Conservation (phyloP, 192 early-diverging fungal genomes). For the Physocladia obscura region DNA sequence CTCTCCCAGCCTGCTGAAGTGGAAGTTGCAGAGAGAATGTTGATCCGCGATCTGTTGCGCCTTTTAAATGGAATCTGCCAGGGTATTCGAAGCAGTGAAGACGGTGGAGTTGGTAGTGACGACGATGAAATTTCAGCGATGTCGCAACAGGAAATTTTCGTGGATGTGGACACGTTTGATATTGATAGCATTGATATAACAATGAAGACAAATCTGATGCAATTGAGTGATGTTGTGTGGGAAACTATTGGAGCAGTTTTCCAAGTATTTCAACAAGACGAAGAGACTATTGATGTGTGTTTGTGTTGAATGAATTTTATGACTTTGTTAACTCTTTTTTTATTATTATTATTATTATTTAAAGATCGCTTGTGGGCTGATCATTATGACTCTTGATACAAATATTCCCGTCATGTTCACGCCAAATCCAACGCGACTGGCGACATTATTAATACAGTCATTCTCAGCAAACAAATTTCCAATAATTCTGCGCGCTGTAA, state of each 20-base stretch:
- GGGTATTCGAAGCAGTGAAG: constrained; percentile 14
- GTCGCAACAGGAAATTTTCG: background rate
- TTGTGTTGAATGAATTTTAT: background rate
- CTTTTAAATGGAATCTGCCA: constrained; percentile 19
- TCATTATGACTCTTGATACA: constrained; percentile 1
- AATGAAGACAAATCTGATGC: background rate
- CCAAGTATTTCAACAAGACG: constrained; percentile 29
- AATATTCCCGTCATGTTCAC: constrained; percentile 26
- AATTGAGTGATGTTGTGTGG: constrained; percentile 34
- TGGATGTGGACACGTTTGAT: background rate
- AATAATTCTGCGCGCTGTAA: constrained; percentile 5
- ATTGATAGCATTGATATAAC: background rate
- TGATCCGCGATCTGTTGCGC: constrained; percentile 14
- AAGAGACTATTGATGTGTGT: constrained; percentile 38
- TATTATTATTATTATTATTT: background rate
- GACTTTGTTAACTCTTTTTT: background rate
- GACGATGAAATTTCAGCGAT: background rate
- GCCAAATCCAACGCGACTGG: constrained; percentile 2
- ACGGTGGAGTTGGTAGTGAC: background rate
- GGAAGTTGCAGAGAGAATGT: constrained; percentile 12
- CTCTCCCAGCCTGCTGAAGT: constrained; percentile 16
- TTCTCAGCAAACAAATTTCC: constrained; percentile 13
- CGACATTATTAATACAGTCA: constrained; percentile 1
- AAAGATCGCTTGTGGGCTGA: constrained; percentile 12
- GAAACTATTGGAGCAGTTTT: constrained; percentile 29